Evolutionary conservation across 495 filamentous ascomycete species (phyloP), one percentile per base, ranked within the genome.

Genomic region (Xylona heveae): DNA sequence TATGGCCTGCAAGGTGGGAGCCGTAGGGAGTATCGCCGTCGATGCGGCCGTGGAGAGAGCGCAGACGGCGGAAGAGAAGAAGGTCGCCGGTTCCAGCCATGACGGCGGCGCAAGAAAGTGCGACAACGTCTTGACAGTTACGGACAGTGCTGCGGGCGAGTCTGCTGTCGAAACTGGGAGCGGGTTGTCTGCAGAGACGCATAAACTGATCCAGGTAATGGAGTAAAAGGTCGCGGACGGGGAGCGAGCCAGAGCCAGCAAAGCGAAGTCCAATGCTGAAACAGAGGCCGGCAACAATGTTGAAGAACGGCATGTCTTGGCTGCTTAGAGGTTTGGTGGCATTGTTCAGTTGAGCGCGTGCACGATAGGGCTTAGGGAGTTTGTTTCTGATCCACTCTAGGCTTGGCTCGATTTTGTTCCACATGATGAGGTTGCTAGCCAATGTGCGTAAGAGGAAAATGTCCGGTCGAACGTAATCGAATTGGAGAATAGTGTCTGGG

Each of bases 51-150:
- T 95, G 88, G 22, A 94, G 66, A 18, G 71, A 70, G 3, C 88
- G 72, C 16, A 99, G 62, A 9, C 84, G 68, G n/a, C 90, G 71
- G 47, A 95, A 79, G n/a, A 92, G 67, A 9, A 60, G 50, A 12
- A 99, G 54, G 46, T 99, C 90, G 19, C 88, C 90, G 2, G 78
- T 93, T 8, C 88, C 88, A 10, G 88, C 83, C 84, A 94, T 93
- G 22, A 93, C 79, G 4, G 71, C 79, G 2, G 83, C 71, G n/a
- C 66, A 64, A 23, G 81, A 69, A 3, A 99, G 60, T 0, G 77
- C 77, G 9, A 92, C 48, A 13, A 83, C 54, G 44, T 94, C 82
- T 44, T 91, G 78, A 48, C 84, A 94, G 53, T 91, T 88, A 24
- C 78, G 67, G 12, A 78, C 72, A 4, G 84, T 85, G 32, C 74